Evolutionary conservation across 257 asterid species (phyloP), one percentile per base, ranked within the genome.

Genomic region (Pogostemon cablin): DNA sequence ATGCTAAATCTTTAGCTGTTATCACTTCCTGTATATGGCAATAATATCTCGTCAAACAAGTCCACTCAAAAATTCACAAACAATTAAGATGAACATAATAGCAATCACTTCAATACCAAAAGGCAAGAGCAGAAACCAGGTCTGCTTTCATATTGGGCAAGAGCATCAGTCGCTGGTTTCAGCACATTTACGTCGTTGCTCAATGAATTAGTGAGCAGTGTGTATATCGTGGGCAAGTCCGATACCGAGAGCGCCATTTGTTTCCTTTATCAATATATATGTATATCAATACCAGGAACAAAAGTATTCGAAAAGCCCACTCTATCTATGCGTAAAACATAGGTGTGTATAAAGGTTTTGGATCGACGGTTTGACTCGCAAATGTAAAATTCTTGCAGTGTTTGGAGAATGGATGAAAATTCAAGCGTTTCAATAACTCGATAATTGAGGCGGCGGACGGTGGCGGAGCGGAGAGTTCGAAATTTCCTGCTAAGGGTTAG

Each of bases 61-160:
- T 59, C 48, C 61, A 46, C 66, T 66, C 71, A 20, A 75, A 61
- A 37, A 49, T 57, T 10, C 53, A 60, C 52, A 70, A 34, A 73
- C 38, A 71, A 15, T 47, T 12, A 37, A 54, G 50, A 41, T 9
- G 54, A 52, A 59, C 64, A 67, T 35, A 64, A 40, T 25, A 15
- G 3, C 43, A 71, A 72, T 63, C 58, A 72, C 61, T 65, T 62
- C 11, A 62, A 61, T 92, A 95, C 99, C 99, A 89, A 81, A 4
- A 95, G 92, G 68, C 96, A 89, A 44, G 98, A 95, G 90, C 98
- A 91, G 82, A 95, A 95, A 64, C 99, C 98, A 17, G 96, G 96
- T 15, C 97, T 81, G 64, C 84, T 82, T 78, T 89, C 99, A n/a
- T 83, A 89, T 68, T 89, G 87, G 57, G 88, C 89, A 46, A 95